Conservation (phyloP, 163 green algal species). For the Chlorella variabilis region DNA sequence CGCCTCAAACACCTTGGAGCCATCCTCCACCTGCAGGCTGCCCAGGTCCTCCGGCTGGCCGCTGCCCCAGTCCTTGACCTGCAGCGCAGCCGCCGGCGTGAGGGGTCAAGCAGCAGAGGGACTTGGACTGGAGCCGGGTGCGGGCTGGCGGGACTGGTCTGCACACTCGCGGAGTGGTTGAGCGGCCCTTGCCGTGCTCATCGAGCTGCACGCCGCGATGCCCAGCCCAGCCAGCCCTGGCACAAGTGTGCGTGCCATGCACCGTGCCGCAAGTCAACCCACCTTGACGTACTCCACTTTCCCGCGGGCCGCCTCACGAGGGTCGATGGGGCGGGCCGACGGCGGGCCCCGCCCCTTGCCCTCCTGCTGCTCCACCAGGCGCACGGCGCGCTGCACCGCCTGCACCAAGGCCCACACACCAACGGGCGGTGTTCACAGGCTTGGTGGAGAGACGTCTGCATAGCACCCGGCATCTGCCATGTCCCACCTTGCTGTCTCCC, state of each 20-base stretch:
- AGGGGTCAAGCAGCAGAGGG: neutral
- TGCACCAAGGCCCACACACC: conserved; percentile 7
- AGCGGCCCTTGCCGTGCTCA: no score
- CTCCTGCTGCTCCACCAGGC: conserved; percentile 35
- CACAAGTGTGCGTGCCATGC: no score
- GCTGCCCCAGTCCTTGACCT: conserved; percentile 66
- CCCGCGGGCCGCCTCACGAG: conserved; percentile 52
- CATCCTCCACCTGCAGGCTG: conserved; percentile 49
- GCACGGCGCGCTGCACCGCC: conserved; percentile 39
- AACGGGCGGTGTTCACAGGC: neutral
- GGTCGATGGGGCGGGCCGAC: conserved; percentile 49
- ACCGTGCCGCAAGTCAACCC: no score
- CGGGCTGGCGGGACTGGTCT: no score
- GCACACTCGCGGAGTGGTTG: no score
- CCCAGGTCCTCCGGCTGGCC: conserved; percentile 56
- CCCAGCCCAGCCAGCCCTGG: no score
- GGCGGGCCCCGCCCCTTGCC: neutral
- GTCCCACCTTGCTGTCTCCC: neutral
- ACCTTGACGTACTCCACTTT: conserved; percentile 64
- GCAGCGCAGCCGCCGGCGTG: no score
- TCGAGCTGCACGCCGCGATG: no score
- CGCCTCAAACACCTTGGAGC: neutral
- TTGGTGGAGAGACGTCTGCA: no score
- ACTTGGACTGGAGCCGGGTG: neutral
- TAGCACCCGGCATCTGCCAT: no score